Base-by-base conservation (phyloP, 2,329 filamentous ascomycete genomes). In the Talaromyces sp. region DNA sequence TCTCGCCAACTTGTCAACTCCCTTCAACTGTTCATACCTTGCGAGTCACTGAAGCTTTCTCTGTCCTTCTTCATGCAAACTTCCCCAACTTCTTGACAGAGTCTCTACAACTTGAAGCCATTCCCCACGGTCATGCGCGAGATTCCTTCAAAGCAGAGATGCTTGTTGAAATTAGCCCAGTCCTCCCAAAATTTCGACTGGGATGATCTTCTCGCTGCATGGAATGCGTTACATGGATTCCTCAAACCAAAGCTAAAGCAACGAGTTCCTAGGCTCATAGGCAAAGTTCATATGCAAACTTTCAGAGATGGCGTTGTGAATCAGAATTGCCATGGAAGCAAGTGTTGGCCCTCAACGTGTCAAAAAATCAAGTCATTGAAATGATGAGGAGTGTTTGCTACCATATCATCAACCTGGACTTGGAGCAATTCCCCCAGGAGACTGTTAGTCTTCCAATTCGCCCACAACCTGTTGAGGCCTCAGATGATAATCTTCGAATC, bases 361-460 rank as follows among this genome's bases (percentile, higher is more conserved):
- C 8, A 5, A n/a, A 3, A 2, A n/a, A 10, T n/a, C 11, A 29
- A n/a, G 25, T 17, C 6, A 8, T n/a, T 10, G 3, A 4, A 0
- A 8, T 51, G 15, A 51, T 27, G 15, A 17, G 15, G 17, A 29
- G 47, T 10, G 25, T 51, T 10, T 17, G 13, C 13, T 51, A 1
- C 1, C 19, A 17, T n/a, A 51, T 29, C 1, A 29, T 15, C 3
- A 29, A 29, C 47, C 29, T 15, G 1, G 47, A 17, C 1, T 27
- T 27, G 3, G 45, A 25, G 22, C 13, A 17, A 4, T 2, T 27
- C 8, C 47, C 17, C 8, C 29, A 29, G 5, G 13, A 17, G 13
- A 17, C 25, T 17, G 1, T 17, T 5, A 51, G 22, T 17, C 47
- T 19, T 2, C 15, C 22, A 15, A 22, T 0, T 5, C 5, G 4